Conservation (phyloP, 371 early-diverging fungal genomes). For the Fennellomyces sp. region DNA sequence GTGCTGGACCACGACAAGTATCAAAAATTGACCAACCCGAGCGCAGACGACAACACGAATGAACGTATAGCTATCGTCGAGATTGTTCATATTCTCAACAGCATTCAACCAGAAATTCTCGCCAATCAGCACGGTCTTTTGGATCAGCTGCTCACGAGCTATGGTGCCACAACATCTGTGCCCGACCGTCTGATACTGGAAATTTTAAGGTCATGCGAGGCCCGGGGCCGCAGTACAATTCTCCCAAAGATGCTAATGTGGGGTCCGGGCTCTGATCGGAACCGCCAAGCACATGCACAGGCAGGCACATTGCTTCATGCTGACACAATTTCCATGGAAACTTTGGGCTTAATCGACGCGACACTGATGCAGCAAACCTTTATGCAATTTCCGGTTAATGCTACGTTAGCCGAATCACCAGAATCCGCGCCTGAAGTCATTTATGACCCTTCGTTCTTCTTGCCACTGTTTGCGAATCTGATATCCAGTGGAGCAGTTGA, state of each 20-base stretch:
- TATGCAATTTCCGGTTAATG: conserved; percentile 56
- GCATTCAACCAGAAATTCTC: conserved; percentile 44
- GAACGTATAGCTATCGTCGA: conserved; percentile 48
- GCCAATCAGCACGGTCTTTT: conserved; percentile 50
- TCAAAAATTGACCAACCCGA: conserved; percentile 30
- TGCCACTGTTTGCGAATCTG: conserved; percentile 70
- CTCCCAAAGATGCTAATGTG: conserved; percentile 53
- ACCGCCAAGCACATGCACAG: conserved; percentile 44
- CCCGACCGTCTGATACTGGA: conserved; percentile 56
- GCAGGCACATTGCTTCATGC: conserved; percentile 37
- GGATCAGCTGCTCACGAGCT: conserved; percentile 55
- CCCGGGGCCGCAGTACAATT: conserved; percentile 47
- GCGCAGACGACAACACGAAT: conserved; percentile 9
- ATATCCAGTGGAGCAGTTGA: conserved; percentile 62
- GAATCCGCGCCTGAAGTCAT: conserved; percentile 20
- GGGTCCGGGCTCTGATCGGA: conserved; percentile 59
- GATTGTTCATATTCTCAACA: conserved; percentile 49
- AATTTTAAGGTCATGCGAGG: conserved; percentile 50
- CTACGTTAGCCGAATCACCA: conserved; percentile 10
- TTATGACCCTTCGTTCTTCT: conserved; percentile 75
- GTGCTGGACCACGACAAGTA: conserved; percentile 42
- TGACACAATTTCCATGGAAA: conserved; percentile 49
- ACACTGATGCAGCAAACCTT: conserved; percentile 66
- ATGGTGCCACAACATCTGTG: conserved; percentile 55
- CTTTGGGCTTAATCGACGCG: conserved; percentile 68